Evolutionary conservation across 2,329 filamentous ascomycete genomes (phyloP).

Genomic region (Aspergillaceae sp.): DNA sequence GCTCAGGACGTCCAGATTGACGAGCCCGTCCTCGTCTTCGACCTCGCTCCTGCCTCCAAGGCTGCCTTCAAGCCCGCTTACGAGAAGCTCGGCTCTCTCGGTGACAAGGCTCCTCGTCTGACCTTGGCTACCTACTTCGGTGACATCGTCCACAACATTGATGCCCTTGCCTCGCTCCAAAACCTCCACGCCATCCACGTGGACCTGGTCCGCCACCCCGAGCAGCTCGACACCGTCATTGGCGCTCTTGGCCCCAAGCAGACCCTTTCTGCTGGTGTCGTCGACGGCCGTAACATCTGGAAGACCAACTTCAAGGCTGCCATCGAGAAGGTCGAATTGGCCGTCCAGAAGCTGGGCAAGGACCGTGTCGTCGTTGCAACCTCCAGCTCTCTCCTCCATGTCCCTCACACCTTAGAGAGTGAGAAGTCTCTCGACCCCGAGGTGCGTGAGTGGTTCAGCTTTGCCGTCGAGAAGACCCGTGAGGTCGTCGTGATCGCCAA

Average conservation of each 20-base stretch:
- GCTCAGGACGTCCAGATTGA: conserved; percentile 97
- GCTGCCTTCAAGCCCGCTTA: conserved; percentile 96
- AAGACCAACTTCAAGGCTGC: conserved; percentile 98
- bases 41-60: conserved; percentile 84
- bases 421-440: conserved; percentile 97
- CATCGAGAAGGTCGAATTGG: conserved; percentile 81
- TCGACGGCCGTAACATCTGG: conserved; percentile 99
- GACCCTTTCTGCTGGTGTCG: conserved; percentile 87
- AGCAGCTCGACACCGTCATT: conserved; percentile 85
- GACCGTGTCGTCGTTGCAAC: conserved; percentile 95
- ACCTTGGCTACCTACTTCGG: conserved; percentile 97
- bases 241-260: conserved; percentile 79
- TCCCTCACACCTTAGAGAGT: conserved; percentile 91
- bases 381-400: conserved; percentile 96
- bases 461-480: conserved; percentile 85
- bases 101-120: conserved; percentile 74
- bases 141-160: conserved; percentile 98
- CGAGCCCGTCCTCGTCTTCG: conserved; percentile 93
- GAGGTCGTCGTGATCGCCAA: conserved; percentile 93
- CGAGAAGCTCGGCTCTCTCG: conserved; percentile 66
- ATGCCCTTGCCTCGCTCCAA: conserved; percentile 65
- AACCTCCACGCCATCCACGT: conserved; percentile 80
- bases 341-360: conserved; percentile 92
- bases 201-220: conserved; percentile 95
- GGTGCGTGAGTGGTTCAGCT: conserved; percentile 97